Evolutionary conservation across 176 grass and related monocot genomes (phyloP), one percentile per base, ranked within the genome.

Genomic region (Urochloa ruziziensis): DNA sequence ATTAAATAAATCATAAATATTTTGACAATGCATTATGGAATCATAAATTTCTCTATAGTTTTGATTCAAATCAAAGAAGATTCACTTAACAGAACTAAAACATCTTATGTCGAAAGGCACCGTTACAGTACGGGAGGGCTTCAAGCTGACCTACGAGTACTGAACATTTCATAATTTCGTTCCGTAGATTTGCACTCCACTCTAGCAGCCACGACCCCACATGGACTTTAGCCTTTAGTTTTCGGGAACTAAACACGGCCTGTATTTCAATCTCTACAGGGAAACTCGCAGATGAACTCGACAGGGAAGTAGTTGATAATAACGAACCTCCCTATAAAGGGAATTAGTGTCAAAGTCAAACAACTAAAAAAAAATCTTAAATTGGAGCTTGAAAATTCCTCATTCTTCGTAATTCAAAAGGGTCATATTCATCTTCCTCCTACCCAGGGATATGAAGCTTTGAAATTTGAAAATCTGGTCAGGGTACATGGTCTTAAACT

Each of bases 341-440:
- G 52, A 56, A 10, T n/a, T 35, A 2, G 30, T 7, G 27, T 69
- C 63, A 61, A 85, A 63, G 75, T 54, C 56, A 80, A 86, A 53
- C 32, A 63, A 42, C 30, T 1, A 8, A 46, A 40, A 12, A 12
- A 43, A 30, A 13, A 46, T 18, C 23, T 51, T 5, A 21, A 46
- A 73, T 32, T 18, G 46, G 2, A 33, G 28, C 69, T 7, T 32
- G 12, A 49, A 24, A 23, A 62, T 14, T 7, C 2, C 3, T 47
- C 18, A 24, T 18, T 40, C 39, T 5, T 1, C 4, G n/a, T 9
- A 40, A 40, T 40, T 40, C 39, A 40, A 40, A 40, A 40, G 10
- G 39, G 39, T 40, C 39, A 40, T 8, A 40, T 6, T 16, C 47
- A 49, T 17, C 47, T 23, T 54, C 21, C 19, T 56, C 4, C 52